Evolutionary conservation across 2,329 filamentous ascomycete genomes (phyloP).

Genomic region (Fusarium chaquense): DNA sequence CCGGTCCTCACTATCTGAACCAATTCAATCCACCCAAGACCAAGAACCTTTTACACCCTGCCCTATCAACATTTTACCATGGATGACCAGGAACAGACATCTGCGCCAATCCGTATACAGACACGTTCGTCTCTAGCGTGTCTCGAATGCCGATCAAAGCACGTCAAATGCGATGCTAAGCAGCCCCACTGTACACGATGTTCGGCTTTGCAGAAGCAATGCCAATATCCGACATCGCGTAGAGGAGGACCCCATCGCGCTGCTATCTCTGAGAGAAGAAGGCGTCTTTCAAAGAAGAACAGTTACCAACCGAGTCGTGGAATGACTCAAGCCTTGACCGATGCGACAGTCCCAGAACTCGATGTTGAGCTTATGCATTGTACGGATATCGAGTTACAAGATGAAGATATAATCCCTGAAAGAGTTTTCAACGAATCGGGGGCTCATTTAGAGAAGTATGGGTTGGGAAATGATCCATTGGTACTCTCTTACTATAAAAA

Average conservation of each 20-base stretch:
- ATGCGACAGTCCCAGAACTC: background rate
- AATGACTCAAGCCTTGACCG: rapidly evolving
- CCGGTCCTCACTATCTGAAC: background rate
- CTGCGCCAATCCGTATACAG: background rate
- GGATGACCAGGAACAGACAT: background rate
- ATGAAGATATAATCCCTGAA: too few species aligned
- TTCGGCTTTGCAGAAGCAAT: conserved; percentile 56
- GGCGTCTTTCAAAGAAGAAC: conserved; percentile 30
- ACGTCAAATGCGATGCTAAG: conserved; percentile 65
- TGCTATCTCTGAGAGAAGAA: conserved; percentile 47
- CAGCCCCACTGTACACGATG: conserved; percentile 62
- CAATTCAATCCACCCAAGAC: background rate
- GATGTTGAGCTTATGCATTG: background rate
- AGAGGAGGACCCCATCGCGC: conserved; percentile 57
- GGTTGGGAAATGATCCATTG: conserved; percentile 40
- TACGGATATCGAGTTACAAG: background rate
- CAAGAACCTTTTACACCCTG: background rate
- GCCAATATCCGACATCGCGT: conserved; percentile 64
- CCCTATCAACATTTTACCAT: background rate
- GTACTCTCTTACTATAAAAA: conserved; percentile 53
- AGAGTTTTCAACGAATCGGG: rapidly evolving
- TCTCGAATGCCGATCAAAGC: conserved; percentile 62
- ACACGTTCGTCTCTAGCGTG: conserved; percentile 57
- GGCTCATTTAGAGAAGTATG: rapidly evolving
- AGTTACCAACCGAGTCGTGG: rapidly evolving